Evolutionary conservation across 2,329 filamentous ascomycete genomes (phyloP).

Genomic region (Mollisiaceae sp.): DNA sequence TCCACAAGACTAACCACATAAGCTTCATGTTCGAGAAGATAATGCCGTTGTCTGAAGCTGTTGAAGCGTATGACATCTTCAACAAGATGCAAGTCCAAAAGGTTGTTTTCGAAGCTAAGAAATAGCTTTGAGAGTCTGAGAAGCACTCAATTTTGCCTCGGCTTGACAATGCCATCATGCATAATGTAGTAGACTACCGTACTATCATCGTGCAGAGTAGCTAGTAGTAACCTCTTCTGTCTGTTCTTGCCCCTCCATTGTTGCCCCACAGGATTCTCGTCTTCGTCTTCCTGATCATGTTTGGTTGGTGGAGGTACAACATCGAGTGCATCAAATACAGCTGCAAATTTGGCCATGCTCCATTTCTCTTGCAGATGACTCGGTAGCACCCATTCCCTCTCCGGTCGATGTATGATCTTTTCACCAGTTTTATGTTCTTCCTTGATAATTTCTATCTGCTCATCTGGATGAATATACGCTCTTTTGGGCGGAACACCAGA

Average conservation of each 20-base stretch:
- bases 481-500: conserved; percentile 74
- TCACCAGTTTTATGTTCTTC: conserved; percentile 56
- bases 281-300: conserved; percentile 29
- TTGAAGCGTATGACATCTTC: conserved; percentile 69
- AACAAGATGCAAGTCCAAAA: conserved; percentile 64
- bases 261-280: conserved; percentile 42
- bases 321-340: conserved; percentile 69
- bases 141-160: conserved; percentile 71
- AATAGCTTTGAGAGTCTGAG: conserved; percentile 56
- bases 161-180: conserved; percentile 87
- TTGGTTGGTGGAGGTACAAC: conserved; percentile 47
- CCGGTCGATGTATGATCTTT: conserved; percentile 54
- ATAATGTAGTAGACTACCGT: conserved; percentile 85
- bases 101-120: conserved; percentile 61
- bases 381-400: conserved; percentile 79
- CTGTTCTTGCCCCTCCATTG: conserved; percentile 53
- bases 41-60: conserved; percentile 67
- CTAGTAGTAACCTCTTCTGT: conserved; percentile 74
- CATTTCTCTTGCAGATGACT: conserved; percentile 75
- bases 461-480: conserved; percentile 81
- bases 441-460: conserved; percentile 76
- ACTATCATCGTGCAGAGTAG: conserved; percentile 78
- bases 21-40: conserved; percentile 77
- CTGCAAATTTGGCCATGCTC: conserved; percentile 68
- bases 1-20: conserved; percentile 28